Evolutionary conservation across 176 grass and related monocot species (phyloP), one percentile per base, ranked within the genome.

Genomic region (Elymus sibiricus): DNA sequence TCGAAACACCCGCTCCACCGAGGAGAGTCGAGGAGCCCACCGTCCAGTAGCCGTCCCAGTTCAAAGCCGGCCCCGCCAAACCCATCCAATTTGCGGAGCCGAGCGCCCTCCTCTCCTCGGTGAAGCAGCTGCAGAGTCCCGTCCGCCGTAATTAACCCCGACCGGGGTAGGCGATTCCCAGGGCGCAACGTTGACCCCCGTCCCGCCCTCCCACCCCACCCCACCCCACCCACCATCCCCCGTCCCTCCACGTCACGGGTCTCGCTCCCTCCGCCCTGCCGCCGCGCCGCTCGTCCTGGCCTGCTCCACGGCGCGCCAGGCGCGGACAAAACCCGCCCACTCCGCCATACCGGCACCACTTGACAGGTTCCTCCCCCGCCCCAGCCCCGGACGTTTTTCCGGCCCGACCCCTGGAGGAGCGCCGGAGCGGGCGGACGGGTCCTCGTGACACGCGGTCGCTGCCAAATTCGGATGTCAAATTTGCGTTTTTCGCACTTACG

Each of bases 121-220:
- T 70, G 16, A 16, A 60, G 56, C 68, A 1, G 22, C 9, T n/a
- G 61, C 46, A 56, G 79, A 61, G 75, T 60, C 14, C 63, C 88
- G 6, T 21, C 14, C 4, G 7, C 32, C 44, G 82, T 93, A 93
- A 88, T 85, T 86, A 32, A 13, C 0, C 40, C 44, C 16, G 6
- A 55, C 42, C 1, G 0, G 16, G 8, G 46, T 76, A 73, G 87
- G 88, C 79, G 74, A 24, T 26, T 26, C 49, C 29, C 15, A 26
- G 69, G 55, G 13, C 29, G n/a, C 28, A 86, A 75, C 83, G 86
- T 95, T 92, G 93, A 92, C 90, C 78, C 40, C 74, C n/a, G 73
- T 76, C 73, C 71, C 71, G 44, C 74, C 46, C 11, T 25, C 25
- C 21, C 10, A 7, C 26, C 46, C 64, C 13, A 7, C 26, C 46